Evolutionary conservation across 2,329 filamentous ascomycete genomes (phyloP).

Genomic region (Xylariales sp.): DNA sequence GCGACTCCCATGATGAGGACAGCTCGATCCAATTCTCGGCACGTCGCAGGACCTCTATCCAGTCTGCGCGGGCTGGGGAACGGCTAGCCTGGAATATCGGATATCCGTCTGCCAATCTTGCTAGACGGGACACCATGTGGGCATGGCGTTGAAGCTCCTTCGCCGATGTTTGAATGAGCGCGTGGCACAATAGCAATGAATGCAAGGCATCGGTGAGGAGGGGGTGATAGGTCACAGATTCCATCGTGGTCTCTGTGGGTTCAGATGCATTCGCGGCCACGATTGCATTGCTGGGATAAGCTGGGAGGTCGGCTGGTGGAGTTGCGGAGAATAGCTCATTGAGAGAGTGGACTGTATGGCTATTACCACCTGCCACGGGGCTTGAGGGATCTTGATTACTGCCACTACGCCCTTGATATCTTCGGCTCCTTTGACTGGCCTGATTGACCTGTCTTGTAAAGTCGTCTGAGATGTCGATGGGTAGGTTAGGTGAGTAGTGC

Average conservation of each 20-base stretch:
- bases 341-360: slow-evolving; percentile 38
- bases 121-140: slow-evolving; percentile 73
- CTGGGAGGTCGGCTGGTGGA: slow-evolving; percentile 62
- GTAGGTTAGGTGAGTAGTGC: slow-evolving; percentile 72
- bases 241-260: slow-evolving; percentile 34
- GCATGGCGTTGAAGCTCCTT: slow-evolving; percentile 77
- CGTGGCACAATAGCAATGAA: slow-evolving; percentile 71
- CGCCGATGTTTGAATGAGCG: slow-evolving; percentile 71
- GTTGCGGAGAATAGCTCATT: slow-evolving; percentile 68
- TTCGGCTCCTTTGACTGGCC: slow-evolving; percentile 31
- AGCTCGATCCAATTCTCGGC: slow-evolving; percentile 68
- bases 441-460: slow-evolving; percentile 54
- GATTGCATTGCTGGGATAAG: slow-evolving; percentile 52
- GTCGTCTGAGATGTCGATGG: slow-evolving; percentile 54
- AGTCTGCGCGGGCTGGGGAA: slow-evolving; percentile 71
- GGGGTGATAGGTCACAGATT: slow-evolving; percentile 76
- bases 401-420: slow-evolving; percentile 34
- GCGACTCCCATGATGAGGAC: slow-evolving; percentile 60
- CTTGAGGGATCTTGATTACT: slow-evolving; percentile 34
- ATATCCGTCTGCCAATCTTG: slow-evolving; percentile 71
- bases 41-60: slow-evolving; percentile 69
- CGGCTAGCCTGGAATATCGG: slow-evolving; percentile 73
- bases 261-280: slow-evolving; percentile 21
- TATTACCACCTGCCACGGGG: slow-evolving; percentile 14
- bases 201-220: slow-evolving; percentile 76